Conservation (phyloP, 75 land plant species). For the Pinus albicaulis region DNA sequence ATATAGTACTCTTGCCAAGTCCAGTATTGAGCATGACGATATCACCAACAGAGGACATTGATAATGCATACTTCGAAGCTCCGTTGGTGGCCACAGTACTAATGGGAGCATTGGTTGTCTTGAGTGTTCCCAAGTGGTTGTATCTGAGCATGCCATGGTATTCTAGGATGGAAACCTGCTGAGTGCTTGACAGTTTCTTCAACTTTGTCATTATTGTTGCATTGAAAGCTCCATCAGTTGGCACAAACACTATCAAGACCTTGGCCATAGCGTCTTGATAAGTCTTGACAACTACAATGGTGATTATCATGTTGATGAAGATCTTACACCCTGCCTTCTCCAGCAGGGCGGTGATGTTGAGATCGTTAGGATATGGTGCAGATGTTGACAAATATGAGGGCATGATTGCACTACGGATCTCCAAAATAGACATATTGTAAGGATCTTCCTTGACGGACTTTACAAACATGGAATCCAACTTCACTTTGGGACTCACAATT, state of each 20-base stretch:
- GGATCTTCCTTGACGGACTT: slow-evolving; percentile 19
- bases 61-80: too few species aligned
- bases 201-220: too few species aligned
- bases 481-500: slow-evolving; percentile 15
- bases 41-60: too few species aligned
- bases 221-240: slow-evolving; percentile 32
- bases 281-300: slow-evolving; percentile 13
- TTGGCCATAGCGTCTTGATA: slow-evolving; percentile 11
- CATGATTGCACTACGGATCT: slow-evolving; percentile 14
- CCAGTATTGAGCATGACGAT: too few species aligned
- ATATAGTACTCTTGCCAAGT: too few species aligned
- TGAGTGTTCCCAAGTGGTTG: too few species aligned
- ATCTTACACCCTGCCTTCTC: slow-evolving; percentile 1
- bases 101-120: too few species aligned
- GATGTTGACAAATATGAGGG: slow-evolving; percentile 16
- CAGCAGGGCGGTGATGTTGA: not conserved
- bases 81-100: too few species aligned
- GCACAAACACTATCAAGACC: slow-evolving; percentile 29
- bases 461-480: slow-evolving; percentile 15
- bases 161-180: too few species aligned
- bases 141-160: too few species aligned
- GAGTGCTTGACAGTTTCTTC: too few species aligned
- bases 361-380: not conserved
- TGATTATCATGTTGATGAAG: slow-evolving; percentile 5
- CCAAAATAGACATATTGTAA: slow-evolving; percentile 26